A percentile compares a stretch with the other conserved stretches of the same genome.
phyloP scores from a whole-genome alignment of 2,329 filamentous ascomycete species.

The Parastagonospora nodorum region DNA sequence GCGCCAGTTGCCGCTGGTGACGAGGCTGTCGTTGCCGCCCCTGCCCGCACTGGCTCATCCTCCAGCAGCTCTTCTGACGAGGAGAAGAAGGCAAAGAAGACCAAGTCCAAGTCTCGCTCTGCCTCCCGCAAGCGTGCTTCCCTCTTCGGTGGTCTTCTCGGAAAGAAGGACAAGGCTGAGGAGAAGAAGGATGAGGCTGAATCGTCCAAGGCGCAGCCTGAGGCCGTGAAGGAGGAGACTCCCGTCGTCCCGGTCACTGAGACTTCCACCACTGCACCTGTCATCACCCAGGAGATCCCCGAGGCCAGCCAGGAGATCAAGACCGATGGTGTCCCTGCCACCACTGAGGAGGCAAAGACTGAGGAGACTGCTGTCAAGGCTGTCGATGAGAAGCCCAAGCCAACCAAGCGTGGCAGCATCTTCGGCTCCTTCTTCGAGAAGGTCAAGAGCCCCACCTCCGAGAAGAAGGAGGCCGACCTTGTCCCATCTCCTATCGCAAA shows the following conservation, averaged over 20 bases:
- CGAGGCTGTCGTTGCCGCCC: constrained; percentile 19
- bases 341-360: constrained; percentile 51
- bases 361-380: constrained; percentile 44
- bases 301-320: constrained; percentile 48
- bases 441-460: constrained; percentile 54
- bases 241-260: constrained; percentile 37
- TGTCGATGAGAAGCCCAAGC: constrained; percentile 60
- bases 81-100: constrained; percentile 52
- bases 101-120: constrained; percentile 64
- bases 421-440: constrained; percentile 75
- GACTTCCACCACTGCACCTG: constrained; percentile 41
- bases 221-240: constrained; percentile 35
- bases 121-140: constrained; percentile 63
- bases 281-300: constrained; percentile 38
- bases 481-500: constrained; percentile 54
- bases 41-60: constrained; percentile 47
- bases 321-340: constrained; percentile 43
- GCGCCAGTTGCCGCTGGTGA: constrained; percentile 22
- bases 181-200: constrained; percentile 50
- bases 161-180: constrained; percentile 63
- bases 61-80: constrained; percentile 52
- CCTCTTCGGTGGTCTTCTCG: constrained; percentile 63
- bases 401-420: constrained; percentile 81
- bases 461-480: constrained; percentile 75
- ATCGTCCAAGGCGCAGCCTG: constrained; percentile 39